Conservation (phyloP, 306 rosid species). For the Lathyrus oleraceus region DNA sequence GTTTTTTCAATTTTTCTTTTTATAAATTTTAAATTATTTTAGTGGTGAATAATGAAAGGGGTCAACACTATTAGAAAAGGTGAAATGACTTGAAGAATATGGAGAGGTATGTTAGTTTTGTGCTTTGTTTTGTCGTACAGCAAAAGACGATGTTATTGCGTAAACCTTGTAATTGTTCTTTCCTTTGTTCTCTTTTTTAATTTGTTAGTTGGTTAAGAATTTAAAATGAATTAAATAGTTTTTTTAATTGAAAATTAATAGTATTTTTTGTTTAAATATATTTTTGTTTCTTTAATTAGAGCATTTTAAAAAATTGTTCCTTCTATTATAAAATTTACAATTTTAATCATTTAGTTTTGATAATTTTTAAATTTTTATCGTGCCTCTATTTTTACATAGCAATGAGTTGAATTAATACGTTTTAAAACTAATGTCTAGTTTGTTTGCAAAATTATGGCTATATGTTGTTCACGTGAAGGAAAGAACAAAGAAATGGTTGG, state of each 20-base stretch:
- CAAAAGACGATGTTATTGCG: not conserved
- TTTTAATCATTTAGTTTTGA: no score
- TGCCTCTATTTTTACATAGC: no score
- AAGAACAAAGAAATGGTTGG: not conserved
- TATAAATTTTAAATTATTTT: not conserved
- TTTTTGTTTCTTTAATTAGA: no score
- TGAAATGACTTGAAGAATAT: not conserved
- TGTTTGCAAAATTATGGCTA: not conserved
- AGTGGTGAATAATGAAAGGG: not conserved
- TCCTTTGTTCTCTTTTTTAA: not conserved
- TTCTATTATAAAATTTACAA: no score
- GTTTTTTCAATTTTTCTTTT: not conserved
- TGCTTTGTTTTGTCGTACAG: not conserved
- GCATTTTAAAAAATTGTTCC: no score
- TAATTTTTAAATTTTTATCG: no score
- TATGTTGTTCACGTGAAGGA: slow-evolving; percentile 1
- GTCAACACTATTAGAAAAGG: not conserved
- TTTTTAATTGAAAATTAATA: no score
- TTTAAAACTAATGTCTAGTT: not conserved
- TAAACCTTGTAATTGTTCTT: not conserved
- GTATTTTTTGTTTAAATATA: no score
- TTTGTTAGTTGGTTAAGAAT: no score
- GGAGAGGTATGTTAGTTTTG: not conserved
- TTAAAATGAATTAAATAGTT: no score
- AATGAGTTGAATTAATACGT: no score